Evolutionary conservation across 2,329 filamentous ascomycete species (phyloP).

Genomic region (Colletotrichum sp.): DNA sequence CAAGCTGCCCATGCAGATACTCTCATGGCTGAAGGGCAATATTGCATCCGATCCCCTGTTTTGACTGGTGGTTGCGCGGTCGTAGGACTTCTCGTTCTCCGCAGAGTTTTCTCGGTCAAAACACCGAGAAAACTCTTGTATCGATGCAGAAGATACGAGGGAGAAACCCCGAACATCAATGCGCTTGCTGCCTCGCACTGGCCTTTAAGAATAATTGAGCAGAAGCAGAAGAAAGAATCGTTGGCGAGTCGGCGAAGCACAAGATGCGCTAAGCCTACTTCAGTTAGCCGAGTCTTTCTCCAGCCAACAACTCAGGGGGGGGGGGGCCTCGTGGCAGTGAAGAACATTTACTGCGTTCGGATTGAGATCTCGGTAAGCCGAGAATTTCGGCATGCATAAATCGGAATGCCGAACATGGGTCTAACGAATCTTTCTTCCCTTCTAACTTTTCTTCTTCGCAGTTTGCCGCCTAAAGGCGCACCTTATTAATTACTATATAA

Average conservation of each 20-base stretch:
- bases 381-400: neutral
- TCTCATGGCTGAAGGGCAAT: neutral
- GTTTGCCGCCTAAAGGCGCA: too few relatives aligned
- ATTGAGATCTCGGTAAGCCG: neutral
- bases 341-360: neutral
- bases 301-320: neutral
- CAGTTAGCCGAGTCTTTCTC: neutral
- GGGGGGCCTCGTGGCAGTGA: neutral
- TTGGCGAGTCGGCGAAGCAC: neutral
- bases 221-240: neutral
- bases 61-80: neutral
- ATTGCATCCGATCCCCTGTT: neutral
- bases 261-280: neutral
- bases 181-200: neutral
- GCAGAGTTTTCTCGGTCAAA: neutral
- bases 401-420: neutral
- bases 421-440: neutral
- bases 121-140: neutral
- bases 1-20: neutral
- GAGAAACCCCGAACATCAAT: neutral
- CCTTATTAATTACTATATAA: too few relatives aligned
- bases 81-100: neutral
- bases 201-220: neutral
- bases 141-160: neutral
- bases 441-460: too few relatives aligned